These are phyloP conservation scores for Ogataea zsoltii DNA, from an alignment of 805 yeast species.

Conservation along the genomic window DNA sequence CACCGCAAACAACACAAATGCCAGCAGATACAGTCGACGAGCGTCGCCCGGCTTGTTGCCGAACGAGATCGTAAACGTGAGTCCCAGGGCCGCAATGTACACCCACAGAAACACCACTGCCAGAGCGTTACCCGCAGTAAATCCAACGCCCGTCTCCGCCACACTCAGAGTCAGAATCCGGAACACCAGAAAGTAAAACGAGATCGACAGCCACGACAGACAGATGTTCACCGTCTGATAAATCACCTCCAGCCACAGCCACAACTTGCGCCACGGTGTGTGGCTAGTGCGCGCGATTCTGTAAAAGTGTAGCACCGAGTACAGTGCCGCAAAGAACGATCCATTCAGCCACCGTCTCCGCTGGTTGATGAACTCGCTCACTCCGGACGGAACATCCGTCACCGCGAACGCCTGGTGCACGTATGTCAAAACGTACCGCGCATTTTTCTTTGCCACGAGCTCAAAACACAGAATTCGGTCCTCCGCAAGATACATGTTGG, in stretches of 20 bases:
- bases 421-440: conserved; percentile 75
- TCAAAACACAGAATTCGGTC: conserved; percentile 95
- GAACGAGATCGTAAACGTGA: conserved; percentile 84
- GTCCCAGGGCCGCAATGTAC: conserved; percentile 70
- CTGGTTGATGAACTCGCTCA: conserved; percentile 87
- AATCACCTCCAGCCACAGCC: conserved; percentile 71
- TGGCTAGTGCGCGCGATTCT: conserved; percentile 77
- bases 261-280: conserved; percentile 61
- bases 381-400: conserved; percentile 90
- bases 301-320: conserved; percentile 74
- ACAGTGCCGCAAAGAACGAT: conserved; percentile 90
- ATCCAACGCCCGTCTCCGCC: conserved; percentile 48
- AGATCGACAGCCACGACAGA: conserved; percentile 88
- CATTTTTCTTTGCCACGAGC: conserved; percentile 74
- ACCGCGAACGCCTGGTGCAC: conserved; percentile 88
- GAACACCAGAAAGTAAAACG: conserved; percentile 86
- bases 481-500: conserved; percentile 96
- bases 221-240: conserved; percentile 74
- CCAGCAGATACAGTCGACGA: conserved; percentile 64
- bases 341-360: conserved; percentile 97
- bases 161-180: conserved; percentile 79
- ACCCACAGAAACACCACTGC: conserved; percentile 85
- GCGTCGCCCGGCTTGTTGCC: conserved; percentile 96
- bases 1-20: conserved; percentile 74
- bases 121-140: conserved; percentile 66